Evolutionary conservation across 306 rosid genomes (phyloP).

Genomic region (Gillenia trifoliata): DNA sequence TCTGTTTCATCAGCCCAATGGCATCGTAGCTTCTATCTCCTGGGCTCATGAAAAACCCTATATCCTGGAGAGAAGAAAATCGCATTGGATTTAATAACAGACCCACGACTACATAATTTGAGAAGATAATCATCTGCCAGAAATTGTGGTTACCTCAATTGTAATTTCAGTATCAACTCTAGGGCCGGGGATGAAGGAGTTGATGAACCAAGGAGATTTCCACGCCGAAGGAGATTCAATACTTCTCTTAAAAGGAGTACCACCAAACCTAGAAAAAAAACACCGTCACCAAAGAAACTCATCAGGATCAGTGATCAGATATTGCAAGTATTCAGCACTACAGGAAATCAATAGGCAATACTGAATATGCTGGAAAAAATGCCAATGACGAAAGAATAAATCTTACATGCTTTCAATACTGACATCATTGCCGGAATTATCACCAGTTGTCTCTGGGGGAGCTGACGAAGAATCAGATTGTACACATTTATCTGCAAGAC

Average conservation of each 20-base stretch:
- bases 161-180: conserved; percentile 78
- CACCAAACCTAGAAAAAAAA: conserved; percentile 56
- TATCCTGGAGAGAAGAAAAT: conserved; percentile 56
- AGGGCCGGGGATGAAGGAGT: conserved; percentile 67
- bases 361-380: not conserved
- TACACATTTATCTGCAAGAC: conserved; percentile 33
- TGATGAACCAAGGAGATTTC: conserved; percentile 91
- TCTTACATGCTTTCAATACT: conserved; percentile 67
- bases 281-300: conserved; percentile 24
- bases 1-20: conserved; percentile 78
- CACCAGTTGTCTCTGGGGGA: conserved; percentile 33
- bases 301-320: conserved; percentile 13
- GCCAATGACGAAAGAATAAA: conserved; percentile 11
- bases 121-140: conserved; percentile 1
- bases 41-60: conserved; percentile 80
- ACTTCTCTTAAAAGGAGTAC: conserved; percentile 85
- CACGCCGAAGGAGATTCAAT: conserved; percentile 94
- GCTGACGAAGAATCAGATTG: conserved; percentile 43
- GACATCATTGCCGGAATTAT: conserved; percentile 38
- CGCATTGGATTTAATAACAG: not conserved
- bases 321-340: not conserved
- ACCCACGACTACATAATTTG: not conserved
- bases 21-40: conserved; percentile 86
- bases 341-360: not conserved
- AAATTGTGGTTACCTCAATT: conserved; percentile 65